Evolutionary conservation across 2,329 filamentous ascomycete species (phyloP).

Genomic region (Corynespora cassiicola): DNA sequence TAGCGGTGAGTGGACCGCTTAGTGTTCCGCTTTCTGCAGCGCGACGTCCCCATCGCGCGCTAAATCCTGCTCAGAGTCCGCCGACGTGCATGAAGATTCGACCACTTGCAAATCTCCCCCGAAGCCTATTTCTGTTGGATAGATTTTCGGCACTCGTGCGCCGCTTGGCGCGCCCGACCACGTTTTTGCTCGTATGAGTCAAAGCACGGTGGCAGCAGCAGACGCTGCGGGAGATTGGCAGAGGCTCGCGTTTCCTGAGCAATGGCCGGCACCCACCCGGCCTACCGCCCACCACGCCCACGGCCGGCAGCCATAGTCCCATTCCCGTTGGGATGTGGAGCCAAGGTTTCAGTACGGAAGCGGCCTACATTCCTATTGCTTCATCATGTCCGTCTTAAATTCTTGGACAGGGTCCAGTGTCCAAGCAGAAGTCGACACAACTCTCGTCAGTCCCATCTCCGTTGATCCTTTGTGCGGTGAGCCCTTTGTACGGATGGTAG

Average conservation of each 20-base stretch:
- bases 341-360: slow-evolving; percentile 24
- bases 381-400: slow-evolving; percentile 13
- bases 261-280: slow-evolving; percentile 24
- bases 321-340: slow-evolving; percentile 20
- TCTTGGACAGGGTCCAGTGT: slow-evolving; percentile 19
- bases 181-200: slow-evolving; percentile 24
- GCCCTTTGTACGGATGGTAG: slow-evolving; percentile 13
- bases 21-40: slow-evolving; percentile 25
- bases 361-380: slow-evolving; percentile 32
- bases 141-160: slow-evolving; percentile 15
- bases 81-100: slow-evolving; percentile 9
- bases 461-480: slow-evolving; percentile 30
- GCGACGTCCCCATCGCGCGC: slow-evolving; percentile 8
- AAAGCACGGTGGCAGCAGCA: too few species aligned
- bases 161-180: slow-evolving; percentile 26
- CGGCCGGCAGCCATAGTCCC: slow-evolving; percentile 8
- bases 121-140: slow-evolving; percentile 23
- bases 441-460: slow-evolving; percentile 15
- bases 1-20: slow-evolving; percentile 35
- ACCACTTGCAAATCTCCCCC: slow-evolving; percentile 23
- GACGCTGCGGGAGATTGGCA: too few species aligned
- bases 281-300: slow-evolving; percentile 10
- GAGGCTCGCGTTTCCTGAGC: too few species aligned
- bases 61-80: slow-evolving; percentile 14
- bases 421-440: slow-evolving; percentile 24